Evolutionary conservation across 495 filamentous ascomycete species (phyloP).

Genomic region (Penicillium longicatenatum): DNA sequence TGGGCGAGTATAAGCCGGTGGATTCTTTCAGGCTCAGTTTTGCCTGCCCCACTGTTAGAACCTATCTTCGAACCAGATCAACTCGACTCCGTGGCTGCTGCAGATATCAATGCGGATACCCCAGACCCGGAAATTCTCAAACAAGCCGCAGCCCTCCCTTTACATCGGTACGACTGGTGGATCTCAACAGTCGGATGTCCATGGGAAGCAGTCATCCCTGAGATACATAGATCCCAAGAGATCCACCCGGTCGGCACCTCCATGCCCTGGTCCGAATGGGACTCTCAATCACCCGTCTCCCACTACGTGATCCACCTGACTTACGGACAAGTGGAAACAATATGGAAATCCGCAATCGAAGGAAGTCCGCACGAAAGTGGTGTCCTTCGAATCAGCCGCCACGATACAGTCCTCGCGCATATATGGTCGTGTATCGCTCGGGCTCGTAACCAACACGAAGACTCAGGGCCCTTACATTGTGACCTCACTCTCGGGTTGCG

Average conservation of each 20-base stretch:
- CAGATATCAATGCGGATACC: slow-evolving; percentile 29
- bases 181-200: slow-evolving; percentile 16
- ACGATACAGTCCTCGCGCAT: slow-evolving; percentile 37
- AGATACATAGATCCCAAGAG: slow-evolving; percentile 16
- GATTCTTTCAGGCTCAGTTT: slow-evolving; percentile 7
- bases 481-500: slow-evolving; percentile 27
- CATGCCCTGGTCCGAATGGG: slow-evolving; percentile 34
- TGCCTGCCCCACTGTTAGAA: slow-evolving; percentile 6
- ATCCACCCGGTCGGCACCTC: slow-evolving; percentile 15
- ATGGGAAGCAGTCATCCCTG: slow-evolving; percentile 14
- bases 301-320: slow-evolving; percentile 30
- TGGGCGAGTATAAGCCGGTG: slow-evolving; percentile 38
- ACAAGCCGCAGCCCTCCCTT: slow-evolving; percentile 20
- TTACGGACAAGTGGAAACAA: slow-evolving; percentile 15
- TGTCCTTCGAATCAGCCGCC: slow-evolving; percentile 25
- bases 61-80: slow-evolving; percentile 31
- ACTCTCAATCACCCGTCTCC: slow-evolving; percentile 19
- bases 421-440: slow-evolving; percentile 33
- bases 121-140: slow-evolving; percentile 22
- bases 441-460: slow-evolving; percentile 24
- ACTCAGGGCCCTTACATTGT: slow-evolving; percentile 22
- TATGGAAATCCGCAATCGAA: slow-evolving; percentile 14
- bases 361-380: neutral
- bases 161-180: slow-evolving; percentile 41
- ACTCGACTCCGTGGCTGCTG: slow-evolving; percentile 30